Evolutionary conservation across 2,329 filamentous ascomycete species (phyloP), one percentile per base, ranked within the genome.

Genomic region (Microdochium nivale): DNA sequence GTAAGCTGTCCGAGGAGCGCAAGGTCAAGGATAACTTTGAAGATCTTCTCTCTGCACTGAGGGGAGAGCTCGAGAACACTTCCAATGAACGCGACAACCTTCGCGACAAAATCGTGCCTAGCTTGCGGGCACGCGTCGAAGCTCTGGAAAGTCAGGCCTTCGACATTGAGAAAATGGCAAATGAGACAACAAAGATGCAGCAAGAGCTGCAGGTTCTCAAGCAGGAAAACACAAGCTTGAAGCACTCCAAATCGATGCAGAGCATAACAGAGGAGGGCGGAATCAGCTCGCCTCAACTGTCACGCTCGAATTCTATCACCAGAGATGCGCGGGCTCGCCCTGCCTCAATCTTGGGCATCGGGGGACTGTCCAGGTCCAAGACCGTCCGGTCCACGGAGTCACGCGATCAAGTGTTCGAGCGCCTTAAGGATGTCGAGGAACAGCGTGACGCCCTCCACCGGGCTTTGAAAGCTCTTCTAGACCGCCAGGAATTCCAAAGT

Each of bases 11-110:
- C 1, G 90, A 97, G 63, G 94, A 99, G 70, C 81, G 88, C 52
- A 81, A 88, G 65, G 83, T 88, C 60, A 96, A 95, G 67, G 85
- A 89, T 63, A 96, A 95, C 66, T 95, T 97, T 60, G 90, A 97
- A 69, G 91, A 96, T 65, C 78, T 99, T 44, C 77, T 97, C 46
- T 83, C 84, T 7, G 92, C 88, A 4, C 83, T 97, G 59, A 87
- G 87, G 59, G 80, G 83, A 24, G 90, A 99, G 65, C 76, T 97
- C 14, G 81, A 91, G 61, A 87, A 83, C 58, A 82, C 90, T 50
- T 81, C 87, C 54, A 91, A 94, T 59, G 91, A 99, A 69, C 83
- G 90, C 50, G 94, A 99, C 67, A 92, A 95, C 60, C 79, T 97
- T 16, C 85, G 89, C 25, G 91, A 97, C 56, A 89, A 95, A 67